Evolutionary conservation across 768 basidiomycete species (phyloP).

Genomic region (Agaricus blazei): DNA sequence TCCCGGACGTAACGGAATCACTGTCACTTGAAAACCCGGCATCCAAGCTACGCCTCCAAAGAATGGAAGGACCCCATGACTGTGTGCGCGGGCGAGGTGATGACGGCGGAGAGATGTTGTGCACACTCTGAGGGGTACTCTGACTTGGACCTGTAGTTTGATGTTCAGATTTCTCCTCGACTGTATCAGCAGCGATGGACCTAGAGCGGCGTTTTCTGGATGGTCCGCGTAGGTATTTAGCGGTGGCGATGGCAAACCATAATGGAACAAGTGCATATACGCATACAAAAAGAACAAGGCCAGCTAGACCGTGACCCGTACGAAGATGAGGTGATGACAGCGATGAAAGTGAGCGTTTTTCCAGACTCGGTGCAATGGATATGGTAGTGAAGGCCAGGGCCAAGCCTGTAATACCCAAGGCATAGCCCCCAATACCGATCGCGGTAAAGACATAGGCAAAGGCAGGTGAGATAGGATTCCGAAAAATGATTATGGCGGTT

Average conservation of each 20-base stretch:
- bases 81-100: constrained; percentile 41
- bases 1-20: constrained; percentile 39
- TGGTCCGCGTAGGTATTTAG: not conserved
- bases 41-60: constrained; percentile 37
- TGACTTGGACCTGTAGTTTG: constrained; percentile 19
- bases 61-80: constrained; percentile 44
- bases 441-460: constrained; percentile 26
- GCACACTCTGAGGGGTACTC: constrained; percentile 31
- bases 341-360: constrained; percentile 27
- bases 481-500: constrained; percentile 30
- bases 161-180: constrained; percentile 26
- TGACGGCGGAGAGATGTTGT: constrained; percentile 34
- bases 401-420: constrained; percentile 58
- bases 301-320: constrained; percentile 62
- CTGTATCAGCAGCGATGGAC: constrained; percentile 17
- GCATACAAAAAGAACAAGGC: constrained; percentile 57
- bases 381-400: constrained; percentile 59
- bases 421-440: constrained; percentile 40
- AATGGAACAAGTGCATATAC: constrained; percentile 50
- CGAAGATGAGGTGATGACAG: constrained; percentile 31
- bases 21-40: constrained; percentile 39
- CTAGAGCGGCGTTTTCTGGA: constrained; percentile 8
- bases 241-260: constrained; percentile 11
- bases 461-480: constrained; percentile 16
- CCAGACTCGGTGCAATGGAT: constrained; percentile 21